These are phyloP conservation scores for Leishmania turanica DNA, from an alignment of 208 protist genomes.

Conservation along the genomic window DNA sequence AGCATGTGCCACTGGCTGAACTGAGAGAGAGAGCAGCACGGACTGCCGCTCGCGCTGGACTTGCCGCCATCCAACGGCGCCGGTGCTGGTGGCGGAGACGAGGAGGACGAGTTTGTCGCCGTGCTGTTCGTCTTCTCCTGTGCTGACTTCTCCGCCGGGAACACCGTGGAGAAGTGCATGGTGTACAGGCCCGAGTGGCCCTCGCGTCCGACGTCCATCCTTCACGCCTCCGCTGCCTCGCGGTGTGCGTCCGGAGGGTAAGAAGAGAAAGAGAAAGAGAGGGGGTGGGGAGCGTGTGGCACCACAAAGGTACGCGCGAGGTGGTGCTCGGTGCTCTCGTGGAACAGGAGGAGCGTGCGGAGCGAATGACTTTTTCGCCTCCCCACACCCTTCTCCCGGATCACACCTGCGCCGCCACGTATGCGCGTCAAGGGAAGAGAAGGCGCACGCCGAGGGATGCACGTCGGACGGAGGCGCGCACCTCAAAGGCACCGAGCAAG, in stretches of 20 bases:
- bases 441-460: background rate
- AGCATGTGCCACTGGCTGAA: conserved; percentile 87
- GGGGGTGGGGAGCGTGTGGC: background rate
- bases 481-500: background rate
- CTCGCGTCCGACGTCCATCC: conserved; percentile 58
- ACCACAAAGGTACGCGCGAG: background rate
- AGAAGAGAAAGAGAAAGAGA: background rate
- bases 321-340: background rate
- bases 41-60: conserved; percentile 11
- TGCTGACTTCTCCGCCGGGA: conserved; percentile 39
- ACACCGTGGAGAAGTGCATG: conserved; percentile 82
- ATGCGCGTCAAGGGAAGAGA: background rate
- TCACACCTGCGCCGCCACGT: background rate
- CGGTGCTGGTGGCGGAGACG: conserved; percentile 12
- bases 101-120: conserved; percentile 18
- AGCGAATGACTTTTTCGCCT: background rate
- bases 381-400: too few species aligned
- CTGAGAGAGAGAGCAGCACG: conserved; percentile 49
- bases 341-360: background rate
- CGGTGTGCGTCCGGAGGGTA: background rate
- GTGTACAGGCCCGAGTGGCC: conserved; percentile 83
- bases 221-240: background rate
- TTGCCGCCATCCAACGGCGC: background rate
- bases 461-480: background rate
- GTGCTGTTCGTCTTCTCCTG: conserved; percentile 8